Evolutionary conservation across 2,329 filamentous ascomycete species (phyloP).

Genomic region (Penicillium sp.): DNA sequence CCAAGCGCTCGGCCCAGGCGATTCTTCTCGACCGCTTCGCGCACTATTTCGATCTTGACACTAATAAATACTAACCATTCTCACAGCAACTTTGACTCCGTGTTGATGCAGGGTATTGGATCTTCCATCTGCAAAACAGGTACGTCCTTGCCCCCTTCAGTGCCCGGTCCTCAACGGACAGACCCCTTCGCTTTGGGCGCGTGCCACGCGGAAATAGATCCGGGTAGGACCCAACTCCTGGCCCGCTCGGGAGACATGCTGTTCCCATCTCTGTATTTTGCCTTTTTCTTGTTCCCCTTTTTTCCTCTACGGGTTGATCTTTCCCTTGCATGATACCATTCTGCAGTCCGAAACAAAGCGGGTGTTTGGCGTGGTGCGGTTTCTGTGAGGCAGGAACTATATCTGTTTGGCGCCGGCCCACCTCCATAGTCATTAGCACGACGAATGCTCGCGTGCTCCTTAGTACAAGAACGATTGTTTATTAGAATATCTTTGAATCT

Average conservation of each 20-base stretch:
- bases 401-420: background rate
- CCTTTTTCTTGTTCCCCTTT: background rate
- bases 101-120: background rate
- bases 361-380: background rate
- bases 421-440: background rate
- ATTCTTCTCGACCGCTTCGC: background rate
- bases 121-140: background rate
- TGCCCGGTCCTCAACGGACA: background rate
- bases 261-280: background rate
- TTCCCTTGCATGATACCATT: slow-evolving; percentile 1
- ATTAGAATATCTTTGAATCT: too few relatives aligned
- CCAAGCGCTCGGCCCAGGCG: too few relatives aligned
- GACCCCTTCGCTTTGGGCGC: background rate
- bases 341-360: background rate
- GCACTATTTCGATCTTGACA: background rate
- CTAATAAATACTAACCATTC: background rate
- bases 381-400: background rate
- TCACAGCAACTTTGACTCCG: background rate
- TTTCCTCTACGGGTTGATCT: background rate
- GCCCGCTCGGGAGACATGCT: background rate
- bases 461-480: too few relatives aligned
- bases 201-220: background rate
- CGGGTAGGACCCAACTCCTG: background rate
- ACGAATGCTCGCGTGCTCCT: too few relatives aligned
- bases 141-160: background rate